Percentiles rank a stretch among this genome's conserved stretches.
Conservation (phyloP, 805 yeast genomes). For the Lachancea thermotolerans region DNA sequence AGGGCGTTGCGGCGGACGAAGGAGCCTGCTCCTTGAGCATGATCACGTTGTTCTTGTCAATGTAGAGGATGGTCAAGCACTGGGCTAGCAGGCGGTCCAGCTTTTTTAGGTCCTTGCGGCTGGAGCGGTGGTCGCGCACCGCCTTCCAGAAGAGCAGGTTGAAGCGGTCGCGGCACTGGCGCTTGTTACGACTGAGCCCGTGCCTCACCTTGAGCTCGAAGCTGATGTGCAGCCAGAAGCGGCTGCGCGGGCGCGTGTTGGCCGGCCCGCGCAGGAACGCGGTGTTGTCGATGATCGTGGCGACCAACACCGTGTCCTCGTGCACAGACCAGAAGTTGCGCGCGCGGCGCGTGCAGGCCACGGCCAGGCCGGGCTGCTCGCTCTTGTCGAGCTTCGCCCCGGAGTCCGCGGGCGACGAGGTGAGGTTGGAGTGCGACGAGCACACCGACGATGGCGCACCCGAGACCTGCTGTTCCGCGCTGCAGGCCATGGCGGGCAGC, state of each 20-base stretch:
- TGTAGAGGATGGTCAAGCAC: constrained; percentile 4
- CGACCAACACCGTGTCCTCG: constrained; percentile 5
- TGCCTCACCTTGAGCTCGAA: constrained; percentile 1
- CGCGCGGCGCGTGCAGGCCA: constrained; percentile 1
- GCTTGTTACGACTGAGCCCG: constrained; percentile 5
- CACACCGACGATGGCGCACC: neutral
- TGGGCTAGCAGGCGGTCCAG: constrained; percentile 5
- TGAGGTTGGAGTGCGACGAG: neutral
- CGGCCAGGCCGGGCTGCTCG: neutral
- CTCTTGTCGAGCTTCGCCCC: too few species aligned
- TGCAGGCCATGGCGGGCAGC: constrained; percentile 7
- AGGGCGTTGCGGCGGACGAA: too few species aligned
- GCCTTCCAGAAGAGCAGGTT: constrained; percentile 8
- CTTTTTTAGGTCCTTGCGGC: constrained; percentile 1
- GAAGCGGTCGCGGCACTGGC: constrained; percentile 9
- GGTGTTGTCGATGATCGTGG: constrained; percentile 3
- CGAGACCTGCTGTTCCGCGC: constrained; percentile 1
- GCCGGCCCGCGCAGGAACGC: constrained; percentile 1
- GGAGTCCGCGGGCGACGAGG: neutral
- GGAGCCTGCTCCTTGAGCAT: constrained; percentile 3
- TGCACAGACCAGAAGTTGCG: constrained; percentile 7
- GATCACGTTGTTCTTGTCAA: constrained; percentile 6
- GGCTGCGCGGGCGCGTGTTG: constrained; percentile 5
- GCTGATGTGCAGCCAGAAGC: constrained; percentile 8
- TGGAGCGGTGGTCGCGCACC: constrained; percentile 3